phyloP scores from a whole-genome alignment of 164 flowering plant genomes.

The Santalum album region DNA sequence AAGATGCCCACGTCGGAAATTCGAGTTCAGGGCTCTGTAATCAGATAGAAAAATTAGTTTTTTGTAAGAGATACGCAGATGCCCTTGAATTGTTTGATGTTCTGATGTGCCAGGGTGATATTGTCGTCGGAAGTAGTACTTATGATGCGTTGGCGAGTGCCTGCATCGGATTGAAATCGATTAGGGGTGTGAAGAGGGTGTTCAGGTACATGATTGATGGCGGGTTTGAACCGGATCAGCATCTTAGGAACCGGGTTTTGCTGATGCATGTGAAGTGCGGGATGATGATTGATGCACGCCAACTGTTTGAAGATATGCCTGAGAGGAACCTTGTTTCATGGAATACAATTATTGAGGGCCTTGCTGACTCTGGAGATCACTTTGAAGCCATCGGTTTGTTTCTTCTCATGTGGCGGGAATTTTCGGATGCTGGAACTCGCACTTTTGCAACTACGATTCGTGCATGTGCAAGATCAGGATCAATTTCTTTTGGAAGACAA shows the following conservation, averaged over 20 bases:
- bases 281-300: conserved; percentile 44
- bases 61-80: conserved; percentile 27
- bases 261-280: conserved; percentile 57
- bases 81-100: conserved; percentile 56
- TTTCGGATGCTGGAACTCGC: conserved; percentile 25
- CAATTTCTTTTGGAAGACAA: conserved; percentile 34
- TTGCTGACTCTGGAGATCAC: conserved; percentile 39
- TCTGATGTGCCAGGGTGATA: conserved; percentile 26
- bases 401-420: conserved; percentile 37
- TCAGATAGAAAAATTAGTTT: conserved; percentile 49
- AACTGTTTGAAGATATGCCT: conserved; percentile 56
- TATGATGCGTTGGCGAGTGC: conserved; percentile 47
- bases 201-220: conserved; percentile 23
- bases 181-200: conserved; percentile 40
- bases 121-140: conserved; percentile 23
- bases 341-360: conserved; percentile 42
- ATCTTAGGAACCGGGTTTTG: conserved; percentile 45
- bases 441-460: conserved; percentile 36
- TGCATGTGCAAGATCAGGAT: conserved; percentile 38
- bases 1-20: conserved; percentile 7
- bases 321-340: conserved; percentile 40
- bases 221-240: conserved; percentile 39
- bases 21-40: conserved; percentile 22
- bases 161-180: conserved; percentile 41
- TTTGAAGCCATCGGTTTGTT: conserved; percentile 41